Percentiles rank a stretch among this genome's conserved stretches.
Evolutionary conservation across 805 yeast species (phyloP).

Genomic region (Saturnispora mendoncae): DNA sequence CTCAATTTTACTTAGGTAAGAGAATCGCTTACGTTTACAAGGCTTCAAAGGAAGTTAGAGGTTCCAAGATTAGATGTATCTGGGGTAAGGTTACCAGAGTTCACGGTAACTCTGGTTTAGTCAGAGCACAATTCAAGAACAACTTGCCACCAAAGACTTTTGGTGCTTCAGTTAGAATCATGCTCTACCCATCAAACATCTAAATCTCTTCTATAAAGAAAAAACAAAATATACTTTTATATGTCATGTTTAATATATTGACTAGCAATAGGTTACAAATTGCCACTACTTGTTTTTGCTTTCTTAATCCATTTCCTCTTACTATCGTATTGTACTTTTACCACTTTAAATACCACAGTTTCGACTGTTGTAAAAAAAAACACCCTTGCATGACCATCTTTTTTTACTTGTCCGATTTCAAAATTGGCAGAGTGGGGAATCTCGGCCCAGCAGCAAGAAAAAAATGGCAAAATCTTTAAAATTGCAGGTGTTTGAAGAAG

Average conservation of each 20-base stretch:
- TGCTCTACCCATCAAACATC: conserved; percentile 99
- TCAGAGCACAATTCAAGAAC: conserved; percentile 97
- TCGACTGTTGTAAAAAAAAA: not conserved
- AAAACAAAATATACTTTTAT: conserved; percentile 13
- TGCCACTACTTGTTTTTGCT: conserved; percentile 5
- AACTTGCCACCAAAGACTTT: conserved; percentile 99
- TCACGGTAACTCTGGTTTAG: conserved; percentile 97
- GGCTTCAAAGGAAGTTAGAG: conserved; percentile 96
- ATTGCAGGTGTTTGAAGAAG: not conserved
- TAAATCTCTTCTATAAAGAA: conserved; percentile 36
- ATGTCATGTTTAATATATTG: conserved; percentile 16
- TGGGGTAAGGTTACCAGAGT: conserved; percentile 99
- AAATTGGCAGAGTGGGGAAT: conserved; percentile 5
- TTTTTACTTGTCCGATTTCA: conserved; percentile 2
- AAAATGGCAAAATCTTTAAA: conserved; percentile 1
- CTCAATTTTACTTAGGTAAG: conserved; percentile 99
- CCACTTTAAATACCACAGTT: not conserved
- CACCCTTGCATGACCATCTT: conserved; percentile 5
- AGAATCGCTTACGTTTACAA: conserved; percentile 99
- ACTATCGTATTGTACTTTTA: too few species aligned
- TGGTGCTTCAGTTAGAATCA: conserved; percentile 99
- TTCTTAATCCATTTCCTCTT: not conserved
- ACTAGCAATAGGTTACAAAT: conserved; percentile 9
- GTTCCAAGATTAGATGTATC: conserved; percentile 98
- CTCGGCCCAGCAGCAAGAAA: conserved; percentile 4